Evolutionary conservation across 176 grass and related monocot species (phyloP).

Genomic region (Metroxylon sagu): DNA sequence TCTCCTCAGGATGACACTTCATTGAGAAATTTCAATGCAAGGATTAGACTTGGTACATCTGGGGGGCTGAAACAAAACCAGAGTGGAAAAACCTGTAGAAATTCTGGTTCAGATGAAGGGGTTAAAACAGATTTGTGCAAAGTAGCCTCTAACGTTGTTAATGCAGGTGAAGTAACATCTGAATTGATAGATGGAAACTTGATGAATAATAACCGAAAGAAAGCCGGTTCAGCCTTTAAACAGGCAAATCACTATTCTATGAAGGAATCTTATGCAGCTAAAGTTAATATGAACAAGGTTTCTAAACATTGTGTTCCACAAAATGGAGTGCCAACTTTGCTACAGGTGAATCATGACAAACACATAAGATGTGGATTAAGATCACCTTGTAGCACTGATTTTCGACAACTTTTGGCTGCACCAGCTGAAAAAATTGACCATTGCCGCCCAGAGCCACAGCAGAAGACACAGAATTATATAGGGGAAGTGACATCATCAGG

Average conservation of each 20-base stretch:
- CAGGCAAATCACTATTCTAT: constrained; percentile 17
- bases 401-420: constrained; percentile 9
- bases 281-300: not conserved
- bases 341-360: constrained; percentile 4
- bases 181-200: constrained; percentile 7
- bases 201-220: constrained; percentile 23
- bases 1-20: constrained; percentile 20
- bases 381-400: constrained; percentile 28
- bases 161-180: constrained; percentile 18
- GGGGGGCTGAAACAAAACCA: constrained; percentile 23
- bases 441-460: constrained; percentile 1
- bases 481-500: constrained; percentile 8
- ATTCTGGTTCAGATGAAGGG: not conserved
- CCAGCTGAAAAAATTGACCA: constrained; percentile 12
- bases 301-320: constrained; percentile 27
- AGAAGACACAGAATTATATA: constrained; percentile 4
- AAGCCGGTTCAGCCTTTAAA: constrained; percentile 28
- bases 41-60: constrained; percentile 15
- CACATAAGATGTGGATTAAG: constrained; percentile 11
- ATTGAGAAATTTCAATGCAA: constrained; percentile 21
- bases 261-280: constrained; percentile 16
- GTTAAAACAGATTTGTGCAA: constrained; percentile 17
- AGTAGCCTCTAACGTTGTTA: not conserved
- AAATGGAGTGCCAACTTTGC: constrained; percentile 22
- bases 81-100: constrained; percentile 13